These are phyloP conservation scores for Clohesyomyces aquaticus DNA, from an alignment of 495 filamentous ascomycete species.

Conservation along the genomic window DNA sequence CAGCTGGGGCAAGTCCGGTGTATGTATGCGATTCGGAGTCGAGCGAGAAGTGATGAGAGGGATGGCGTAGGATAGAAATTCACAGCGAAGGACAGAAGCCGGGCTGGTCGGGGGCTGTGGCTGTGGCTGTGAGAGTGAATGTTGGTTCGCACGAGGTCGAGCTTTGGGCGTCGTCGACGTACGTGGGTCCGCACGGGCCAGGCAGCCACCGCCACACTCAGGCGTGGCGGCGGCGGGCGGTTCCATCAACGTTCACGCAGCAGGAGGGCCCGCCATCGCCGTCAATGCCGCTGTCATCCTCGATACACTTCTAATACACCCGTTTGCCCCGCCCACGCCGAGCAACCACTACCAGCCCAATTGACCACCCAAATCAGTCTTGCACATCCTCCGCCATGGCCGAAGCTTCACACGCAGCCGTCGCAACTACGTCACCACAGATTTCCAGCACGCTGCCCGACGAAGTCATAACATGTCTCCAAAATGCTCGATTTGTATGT, in stretches of 20 bases:
- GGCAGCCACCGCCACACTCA: no score
- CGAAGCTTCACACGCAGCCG: neutral
- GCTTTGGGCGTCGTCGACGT: neutral
- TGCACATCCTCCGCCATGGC: neutral
- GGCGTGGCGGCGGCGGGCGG: no score
- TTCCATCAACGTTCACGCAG: neutral
- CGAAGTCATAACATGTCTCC: conserved; percentile 86
- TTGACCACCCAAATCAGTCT: no score
- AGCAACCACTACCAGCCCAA: no score
- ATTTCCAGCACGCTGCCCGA: conserved; percentile 69
- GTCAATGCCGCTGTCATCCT: conserved; percentile 5
- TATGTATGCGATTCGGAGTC: neutral
- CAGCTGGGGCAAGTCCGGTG: neutral
- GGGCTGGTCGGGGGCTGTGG: neutral
- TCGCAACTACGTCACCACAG: conserved; percentile 52
- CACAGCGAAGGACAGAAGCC: neutral
- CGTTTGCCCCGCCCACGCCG: no score
- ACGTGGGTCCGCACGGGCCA: no score
- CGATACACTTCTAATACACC: neutral
- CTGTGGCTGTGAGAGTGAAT: no score
- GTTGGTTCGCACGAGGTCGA: no score
- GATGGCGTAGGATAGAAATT: neutral
- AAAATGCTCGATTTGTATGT: conserved; percentile 91
- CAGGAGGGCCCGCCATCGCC: no score
- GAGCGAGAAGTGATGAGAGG: neutral